Evolutionary conservation across 805 yeast genomes (phyloP).

Genomic region (Starmerella geochares): DNA sequence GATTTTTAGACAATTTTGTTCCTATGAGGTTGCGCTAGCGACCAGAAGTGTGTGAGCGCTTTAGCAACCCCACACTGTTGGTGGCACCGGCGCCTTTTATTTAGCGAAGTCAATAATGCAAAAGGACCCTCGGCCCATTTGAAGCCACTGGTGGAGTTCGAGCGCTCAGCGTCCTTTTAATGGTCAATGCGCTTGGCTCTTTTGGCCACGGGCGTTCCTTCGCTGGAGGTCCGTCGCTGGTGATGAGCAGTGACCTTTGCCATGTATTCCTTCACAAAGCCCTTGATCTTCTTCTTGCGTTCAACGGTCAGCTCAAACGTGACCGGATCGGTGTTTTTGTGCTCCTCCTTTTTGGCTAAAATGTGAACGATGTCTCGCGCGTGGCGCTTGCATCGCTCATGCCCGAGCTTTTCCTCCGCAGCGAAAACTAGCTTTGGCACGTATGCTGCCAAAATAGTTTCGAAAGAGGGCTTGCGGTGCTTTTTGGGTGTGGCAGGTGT

Average conservation of each 20-base stretch:
- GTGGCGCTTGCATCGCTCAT: conserved; percentile 62
- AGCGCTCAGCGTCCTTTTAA: background rate
- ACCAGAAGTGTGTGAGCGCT: too few species aligned
- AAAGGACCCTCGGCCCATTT: too few species aligned
- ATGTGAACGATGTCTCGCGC: conserved; percentile 66
- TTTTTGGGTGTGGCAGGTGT: conserved; percentile 2
- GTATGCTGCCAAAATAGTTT: conserved; percentile 47
- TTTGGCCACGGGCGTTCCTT: background rate
- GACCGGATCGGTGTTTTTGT: background rate
- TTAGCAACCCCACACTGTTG: too few species aligned
- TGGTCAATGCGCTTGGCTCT: background rate
- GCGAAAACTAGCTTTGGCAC: conserved; percentile 72
- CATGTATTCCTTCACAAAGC: conserved; percentile 39
- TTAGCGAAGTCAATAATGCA: too few species aligned
- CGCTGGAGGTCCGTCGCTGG: background rate
- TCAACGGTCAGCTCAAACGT: conserved; percentile 52
- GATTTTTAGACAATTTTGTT: too few species aligned
- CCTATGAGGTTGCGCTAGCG: too few species aligned
- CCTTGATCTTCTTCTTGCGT: conserved; percentile 59
- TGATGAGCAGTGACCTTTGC: conserved; percentile 23
- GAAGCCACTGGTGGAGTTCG: too few species aligned
- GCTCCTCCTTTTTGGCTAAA: conserved; percentile 54
- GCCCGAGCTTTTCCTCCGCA: conserved; percentile 56
- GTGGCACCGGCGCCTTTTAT: too few species aligned
- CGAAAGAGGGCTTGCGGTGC: background rate